Conservation (phyloP, 192 early-diverging fungal genomes). For the Chytriomyces hyalinus region DNA sequence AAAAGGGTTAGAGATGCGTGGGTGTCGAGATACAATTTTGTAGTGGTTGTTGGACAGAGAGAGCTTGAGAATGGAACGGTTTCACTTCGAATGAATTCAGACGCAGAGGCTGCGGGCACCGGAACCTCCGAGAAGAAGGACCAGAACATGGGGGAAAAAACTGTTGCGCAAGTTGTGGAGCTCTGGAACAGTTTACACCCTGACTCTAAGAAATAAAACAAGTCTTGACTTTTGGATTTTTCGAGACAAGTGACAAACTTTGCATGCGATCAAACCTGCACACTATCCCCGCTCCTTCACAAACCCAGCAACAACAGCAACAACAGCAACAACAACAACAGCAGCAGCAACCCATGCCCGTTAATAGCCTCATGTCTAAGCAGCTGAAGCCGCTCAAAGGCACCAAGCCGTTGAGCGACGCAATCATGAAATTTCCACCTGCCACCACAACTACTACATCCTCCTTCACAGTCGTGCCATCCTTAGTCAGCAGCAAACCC, state of each 20-base stretch:
- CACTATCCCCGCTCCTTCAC: neutral
- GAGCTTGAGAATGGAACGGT: constrained; percentile 74
- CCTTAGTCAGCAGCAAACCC: no score
- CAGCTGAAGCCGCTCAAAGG: no score
- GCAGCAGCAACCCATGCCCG: neutral
- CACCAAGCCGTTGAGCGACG: no score
- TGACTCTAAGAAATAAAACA: neutral
- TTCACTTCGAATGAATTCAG: constrained; percentile 64
- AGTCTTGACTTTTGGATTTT: no score
- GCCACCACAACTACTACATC: no score
- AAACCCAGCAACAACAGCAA: neutral
- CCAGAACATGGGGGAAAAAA: constrained; percentile 22
- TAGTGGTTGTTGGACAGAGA: constrained; percentile 83
- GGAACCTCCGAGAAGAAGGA: constrained; percentile 2
- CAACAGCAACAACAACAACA: neutral
- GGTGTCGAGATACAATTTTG: constrained; percentile 83
- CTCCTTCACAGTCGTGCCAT: no score
- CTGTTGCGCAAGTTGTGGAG: constrained; percentile 12
- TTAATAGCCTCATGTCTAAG: neutral
- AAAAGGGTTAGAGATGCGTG: constrained; percentile 83
- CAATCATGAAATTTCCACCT: no score
- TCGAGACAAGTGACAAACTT: no score
- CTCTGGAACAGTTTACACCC: constrained; percentile 30
- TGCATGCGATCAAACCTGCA: no score
- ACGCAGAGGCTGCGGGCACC: neutral